Conservation (phyloP, 1,139 yeast species). For the Debaryomyces coudertii region DNA sequence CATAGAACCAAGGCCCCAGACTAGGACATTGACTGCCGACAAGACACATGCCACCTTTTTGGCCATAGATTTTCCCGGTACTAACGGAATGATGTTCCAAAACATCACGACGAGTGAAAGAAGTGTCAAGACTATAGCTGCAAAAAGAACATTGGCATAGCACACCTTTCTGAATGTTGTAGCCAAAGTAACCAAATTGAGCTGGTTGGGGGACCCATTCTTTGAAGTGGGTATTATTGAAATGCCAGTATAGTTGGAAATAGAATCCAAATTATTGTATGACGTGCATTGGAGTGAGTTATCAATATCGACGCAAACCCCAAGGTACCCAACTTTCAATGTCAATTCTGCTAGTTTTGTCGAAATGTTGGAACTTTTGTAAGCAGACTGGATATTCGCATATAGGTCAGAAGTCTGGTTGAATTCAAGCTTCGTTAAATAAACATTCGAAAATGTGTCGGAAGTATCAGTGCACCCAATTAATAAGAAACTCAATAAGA, state of each 20-base stretch:
- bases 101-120: constrained; percentile 42
- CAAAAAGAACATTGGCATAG: constrained; percentile 58
- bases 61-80: constrained; percentile 46
- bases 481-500: constrained; percentile 52
- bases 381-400: constrained; percentile 36
- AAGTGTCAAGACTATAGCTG: constrained; percentile 49
- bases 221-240: constrained; percentile 21
- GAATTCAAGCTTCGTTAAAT: constrained; percentile 48
- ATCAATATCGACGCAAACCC: constrained; percentile 45
- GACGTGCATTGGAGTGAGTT: constrained; percentile 36
- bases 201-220: constrained; percentile 25
- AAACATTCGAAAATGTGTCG: constrained; percentile 47
- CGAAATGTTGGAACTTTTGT: constrained; percentile 23
- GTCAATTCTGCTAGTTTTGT: constrained; percentile 33
- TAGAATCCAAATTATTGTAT: constrained; percentile 25
- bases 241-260: constrained; percentile 31
- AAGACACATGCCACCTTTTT: constrained; percentile 37
- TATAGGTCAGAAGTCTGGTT: constrained; percentile 45
- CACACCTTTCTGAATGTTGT: constrained; percentile 46
- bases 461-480: constrained; percentile 52
- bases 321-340: constrained; percentile 54
- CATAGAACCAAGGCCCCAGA: constrained; percentile 75
- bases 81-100: constrained; percentile 50
- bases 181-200: constrained; percentile 48
- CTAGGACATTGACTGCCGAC: constrained; percentile 41